Percentiles rank a stretch among this genome's conserved stretches.
phyloP scores from a whole-genome alignment of 495 filamentous ascomycete species.

The Physcia stellaris region DNA sequence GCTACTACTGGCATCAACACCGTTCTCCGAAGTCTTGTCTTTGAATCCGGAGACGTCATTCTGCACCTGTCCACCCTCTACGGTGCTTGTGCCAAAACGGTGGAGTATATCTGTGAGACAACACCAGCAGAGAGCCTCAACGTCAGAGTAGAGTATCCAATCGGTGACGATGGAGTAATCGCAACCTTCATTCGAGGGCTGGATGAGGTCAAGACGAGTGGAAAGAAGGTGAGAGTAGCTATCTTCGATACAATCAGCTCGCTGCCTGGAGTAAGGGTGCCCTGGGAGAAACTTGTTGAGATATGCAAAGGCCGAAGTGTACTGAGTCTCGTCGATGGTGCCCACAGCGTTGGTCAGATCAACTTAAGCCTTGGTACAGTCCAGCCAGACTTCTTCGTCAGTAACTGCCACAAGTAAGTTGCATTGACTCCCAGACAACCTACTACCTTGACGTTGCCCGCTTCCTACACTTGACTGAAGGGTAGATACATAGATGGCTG shows the following conservation, averaged over 20 bases:
- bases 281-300: conserved; percentile 52
- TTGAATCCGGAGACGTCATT: conserved; percentile 44
- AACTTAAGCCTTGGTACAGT: conserved; percentile 46
- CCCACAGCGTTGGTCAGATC: conserved; percentile 72
- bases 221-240: conserved; percentile 40
- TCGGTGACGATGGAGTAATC: conserved; percentile 41
- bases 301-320: conserved; percentile 52
- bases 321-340: conserved; percentile 58
- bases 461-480: neutral
- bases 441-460: neutral
- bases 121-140: conserved; percentile 24
- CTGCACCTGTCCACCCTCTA: conserved; percentile 65
- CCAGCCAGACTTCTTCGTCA: conserved; percentile 73
- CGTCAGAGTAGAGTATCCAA: conserved; percentile 40
- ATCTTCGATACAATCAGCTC: conserved; percentile 72
- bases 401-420: conserved; percentile 67
- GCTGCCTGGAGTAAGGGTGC: conserved; percentile 62
- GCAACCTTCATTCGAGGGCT: conserved; percentile 34
- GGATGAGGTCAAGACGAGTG: conserved; percentile 23
- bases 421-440: neutral
- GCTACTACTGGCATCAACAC: conserved; percentile 71
- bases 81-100: conserved; percentile 53
- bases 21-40: conserved; percentile 58
- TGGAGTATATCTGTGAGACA: conserved; percentile 55
- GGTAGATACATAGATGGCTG: conserved; percentile 48